Base-by-base conservation (phyloP, 1,139 yeast species). In the Taiozyma sp. region DNA sequence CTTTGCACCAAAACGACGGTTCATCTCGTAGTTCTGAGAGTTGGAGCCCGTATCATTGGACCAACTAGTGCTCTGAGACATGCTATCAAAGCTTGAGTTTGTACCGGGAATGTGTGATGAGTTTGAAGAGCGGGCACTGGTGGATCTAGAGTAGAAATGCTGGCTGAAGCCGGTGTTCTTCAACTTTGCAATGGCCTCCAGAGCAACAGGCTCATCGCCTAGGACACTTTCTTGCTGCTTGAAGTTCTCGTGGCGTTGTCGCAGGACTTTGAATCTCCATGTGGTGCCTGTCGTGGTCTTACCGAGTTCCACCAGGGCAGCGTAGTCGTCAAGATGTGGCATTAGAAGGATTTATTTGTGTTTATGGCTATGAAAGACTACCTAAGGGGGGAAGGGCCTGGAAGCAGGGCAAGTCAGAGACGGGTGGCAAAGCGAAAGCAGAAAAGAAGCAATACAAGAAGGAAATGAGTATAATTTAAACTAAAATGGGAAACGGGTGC, bases 221-320 rank as follows among this genome's bases (percentile, higher is more conserved):
- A 36, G 42, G 28, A 44, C 22, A 4, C 38, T 27, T 22, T 50
- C 53, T 10, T 45, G 43, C 23, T 44, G 19, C 36, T 9, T 44
- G 13, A 4, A 44, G 12, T 7, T 24, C 16, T 48, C 24, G 36
- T 57, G 56, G 38, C 62, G 61, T 12, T 53, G 49, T 43, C 57
- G 52, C 9, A 59, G 52, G 2, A 58, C 52, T 34, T 48, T 51
- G 50, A 59, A 57, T 48, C 62, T 53, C 61, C 61, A 59, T 10
- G 62, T 56, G 34, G 53, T 52, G 7, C 60, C 60, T 2, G 55
- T 38, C 10, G n/a, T 16, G 36, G 16, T 36, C 16, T 28, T 14
- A 1, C 41, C 41, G 4, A 38, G 24, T 12, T 19, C 14, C 7
- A 38, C 41, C 3, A 19, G 30, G n/a, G 40, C 46, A 8, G 29